These are phyloP conservation scores for Wickerhamiella siamensis DNA, from an alignment of 805 yeast genomes.

Conservation along the genomic window DNA sequence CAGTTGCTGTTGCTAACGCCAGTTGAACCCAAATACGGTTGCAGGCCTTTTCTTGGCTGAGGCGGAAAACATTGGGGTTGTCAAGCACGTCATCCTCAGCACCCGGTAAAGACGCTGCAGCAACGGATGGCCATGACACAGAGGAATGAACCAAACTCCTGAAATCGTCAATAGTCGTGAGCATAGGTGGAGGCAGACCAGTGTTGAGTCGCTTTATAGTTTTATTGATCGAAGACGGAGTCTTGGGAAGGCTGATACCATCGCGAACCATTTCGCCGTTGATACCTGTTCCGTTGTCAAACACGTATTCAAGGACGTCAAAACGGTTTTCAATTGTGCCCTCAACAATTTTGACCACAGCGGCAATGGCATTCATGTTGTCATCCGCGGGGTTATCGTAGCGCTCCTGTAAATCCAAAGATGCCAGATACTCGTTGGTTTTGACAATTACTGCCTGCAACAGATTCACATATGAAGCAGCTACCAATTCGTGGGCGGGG, in stretches of 20 bases:
- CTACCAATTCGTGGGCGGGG: slow-evolving; percentile 22
- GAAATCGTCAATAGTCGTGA: slow-evolving; percentile 16
- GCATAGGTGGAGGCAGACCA: slow-evolving; percentile 2
- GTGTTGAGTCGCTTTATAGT: slow-evolving; percentile 9
- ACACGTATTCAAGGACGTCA: slow-evolving; percentile 22
- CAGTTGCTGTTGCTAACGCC: slow-evolving; percentile 20
- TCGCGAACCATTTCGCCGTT: slow-evolving; percentile 27
- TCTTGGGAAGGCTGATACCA: slow-evolving; percentile 23
- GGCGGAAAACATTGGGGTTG: slow-evolving; percentile 5
- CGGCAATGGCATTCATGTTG: slow-evolving; percentile 17
- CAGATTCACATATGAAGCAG: slow-evolving; percentile 24
- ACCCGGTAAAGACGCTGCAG: background rate
- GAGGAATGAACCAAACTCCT: slow-evolving; percentile 16
- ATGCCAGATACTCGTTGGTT: slow-evolving; percentile 24
- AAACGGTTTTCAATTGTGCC: slow-evolving; percentile 14
- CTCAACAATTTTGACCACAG: slow-evolving; percentile 28
- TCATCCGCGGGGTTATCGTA: slow-evolving; percentile 1
- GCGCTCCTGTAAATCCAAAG: slow-evolving; percentile 18
- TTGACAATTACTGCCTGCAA: slow-evolving; percentile 23
- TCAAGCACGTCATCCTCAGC: background rate
- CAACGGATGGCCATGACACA: slow-evolving; percentile 17
- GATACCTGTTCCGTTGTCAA: slow-evolving; percentile 26
- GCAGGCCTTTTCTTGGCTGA: slow-evolving; percentile 16
- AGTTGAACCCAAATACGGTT: slow-evolving; percentile 27
- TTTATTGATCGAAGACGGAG: slow-evolving; percentile 17